Percentiles rank a stretch among this genome's conserved stretches.
Conservation (phyloP, 768 basidiomycete species). For the Tricholoma sp. region DNA sequence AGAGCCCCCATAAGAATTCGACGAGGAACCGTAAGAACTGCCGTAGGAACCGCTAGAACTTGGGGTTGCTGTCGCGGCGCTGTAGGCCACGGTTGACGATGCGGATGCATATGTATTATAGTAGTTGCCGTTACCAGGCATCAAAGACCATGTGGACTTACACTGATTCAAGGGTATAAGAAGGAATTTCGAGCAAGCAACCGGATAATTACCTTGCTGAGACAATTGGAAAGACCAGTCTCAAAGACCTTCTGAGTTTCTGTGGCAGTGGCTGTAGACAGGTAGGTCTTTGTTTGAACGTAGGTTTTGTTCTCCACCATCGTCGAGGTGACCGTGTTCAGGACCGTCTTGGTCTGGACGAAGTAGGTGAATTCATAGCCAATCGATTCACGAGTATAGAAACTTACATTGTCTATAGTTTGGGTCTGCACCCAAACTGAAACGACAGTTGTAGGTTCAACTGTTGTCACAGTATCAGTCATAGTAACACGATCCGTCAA, state of each 20-base stretch:
- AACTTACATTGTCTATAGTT: conserved; percentile 51
- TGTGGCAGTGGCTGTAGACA: conserved; percentile 44
- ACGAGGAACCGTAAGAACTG: conserved; percentile 18
- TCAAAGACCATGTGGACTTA: conserved; percentile 53
- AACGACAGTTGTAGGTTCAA: conserved; percentile 55
- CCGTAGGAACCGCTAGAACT: conserved; percentile 12
- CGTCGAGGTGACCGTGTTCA: conserved; percentile 52
- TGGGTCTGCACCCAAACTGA: conserved; percentile 51
- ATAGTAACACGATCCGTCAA: conserved; percentile 50
- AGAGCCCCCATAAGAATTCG: conserved; percentile 19
- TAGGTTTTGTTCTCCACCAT: conserved; percentile 43
- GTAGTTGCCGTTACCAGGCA: conserved; percentile 43
- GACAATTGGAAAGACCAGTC: conserved; percentile 50
- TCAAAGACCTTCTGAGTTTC: conserved; percentile 39
- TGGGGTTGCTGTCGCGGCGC: conserved; percentile 11
- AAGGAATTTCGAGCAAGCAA: not conserved
- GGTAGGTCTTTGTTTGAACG: conserved; percentile 45
- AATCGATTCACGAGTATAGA: not conserved
- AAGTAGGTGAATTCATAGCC: not conserved
- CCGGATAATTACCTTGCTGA: conserved; percentile 35
- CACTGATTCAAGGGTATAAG: conserved; percentile 33
- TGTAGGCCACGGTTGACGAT: conserved; percentile 16
- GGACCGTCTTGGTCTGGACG: conserved; percentile 51
- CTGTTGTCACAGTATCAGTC: conserved; percentile 45
- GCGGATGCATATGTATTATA: conserved; percentile 41